Conservation (phyloP, 2,329 filamentous ascomycete species). For the Penicillium digitatum region DNA sequence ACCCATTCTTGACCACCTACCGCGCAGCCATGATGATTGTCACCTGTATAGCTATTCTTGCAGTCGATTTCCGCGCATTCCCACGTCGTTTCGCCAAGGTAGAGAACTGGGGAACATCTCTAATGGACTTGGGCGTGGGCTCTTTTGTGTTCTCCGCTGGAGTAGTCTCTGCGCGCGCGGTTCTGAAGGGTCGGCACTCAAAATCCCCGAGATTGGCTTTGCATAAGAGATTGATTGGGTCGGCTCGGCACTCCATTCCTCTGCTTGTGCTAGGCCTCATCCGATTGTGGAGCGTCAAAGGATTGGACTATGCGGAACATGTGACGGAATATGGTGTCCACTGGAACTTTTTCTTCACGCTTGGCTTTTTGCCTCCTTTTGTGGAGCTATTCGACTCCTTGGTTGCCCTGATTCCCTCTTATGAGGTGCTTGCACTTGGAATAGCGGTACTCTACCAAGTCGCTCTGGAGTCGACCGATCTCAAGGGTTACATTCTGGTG, state of each 20-base stretch:
- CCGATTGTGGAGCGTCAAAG: slow-evolving; percentile 84
- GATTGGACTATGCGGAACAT: slow-evolving; percentile 92
- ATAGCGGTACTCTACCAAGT: slow-evolving; percentile 70
- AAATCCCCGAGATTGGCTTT: slow-evolving; percentile 45
- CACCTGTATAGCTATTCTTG: slow-evolving; percentile 89
- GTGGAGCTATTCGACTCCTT: slow-evolving; percentile 75
- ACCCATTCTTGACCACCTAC: slow-evolving; percentile 90
- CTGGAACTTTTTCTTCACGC: slow-evolving; percentile 99
- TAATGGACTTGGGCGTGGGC: slow-evolving; percentile 97
- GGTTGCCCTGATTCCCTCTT: slow-evolving; percentile 68
- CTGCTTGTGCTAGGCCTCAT: slow-evolving; percentile 75
- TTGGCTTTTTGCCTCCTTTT: slow-evolving; percentile 83
- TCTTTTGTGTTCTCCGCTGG: slow-evolving; percentile 96
- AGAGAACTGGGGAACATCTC: slow-evolving; percentile 98
- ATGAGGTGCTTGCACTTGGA: slow-evolving; percentile 67
- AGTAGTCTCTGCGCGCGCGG: slow-evolving; percentile 77
- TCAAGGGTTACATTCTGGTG: slow-evolving; percentile 78
- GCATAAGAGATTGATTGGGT: slow-evolving; percentile 57
- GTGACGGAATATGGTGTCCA: slow-evolving; percentile 97
- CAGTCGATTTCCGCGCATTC: slow-evolving; percentile 91
- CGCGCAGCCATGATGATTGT: slow-evolving; percentile 86
- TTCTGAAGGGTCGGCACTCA: slow-evolving; percentile 65
- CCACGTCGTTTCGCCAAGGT: slow-evolving; percentile 95
- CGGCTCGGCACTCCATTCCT: slow-evolving; percentile 76
- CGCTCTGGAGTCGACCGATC: slow-evolving; percentile 67